Evolutionary conservation across 2,329 filamentous ascomycete species (phyloP).

Genomic region (Plenodomus tracheiphilus): DNA sequence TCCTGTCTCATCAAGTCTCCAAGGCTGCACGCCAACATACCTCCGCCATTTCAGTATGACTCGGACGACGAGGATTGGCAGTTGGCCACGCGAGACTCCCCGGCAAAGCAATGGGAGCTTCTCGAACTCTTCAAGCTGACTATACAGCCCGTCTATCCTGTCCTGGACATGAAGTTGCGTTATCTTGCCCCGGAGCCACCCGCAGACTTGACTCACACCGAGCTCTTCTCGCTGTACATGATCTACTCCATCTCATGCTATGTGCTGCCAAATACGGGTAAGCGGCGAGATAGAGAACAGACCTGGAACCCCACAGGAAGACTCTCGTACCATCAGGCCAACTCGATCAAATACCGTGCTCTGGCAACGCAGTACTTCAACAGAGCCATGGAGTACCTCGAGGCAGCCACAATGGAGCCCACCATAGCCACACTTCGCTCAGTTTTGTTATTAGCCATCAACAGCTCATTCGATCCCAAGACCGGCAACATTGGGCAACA

Average conservation of each 20-base stretch:
- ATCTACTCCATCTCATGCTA: constrained; percentile 43
- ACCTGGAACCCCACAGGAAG: constrained; percentile 29
- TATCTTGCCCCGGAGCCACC: constrained; percentile 30
- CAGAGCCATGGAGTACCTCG: constrained; percentile 38
- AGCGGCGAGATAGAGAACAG: constrained; percentile 22
- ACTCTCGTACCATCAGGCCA: constrained; percentile 34
- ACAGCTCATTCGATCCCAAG: constrained; percentile 42
- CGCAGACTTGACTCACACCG: constrained; percentile 25
- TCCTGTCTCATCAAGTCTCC: constrained; percentile 40
- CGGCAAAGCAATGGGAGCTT: constrained; percentile 33
- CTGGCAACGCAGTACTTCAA: constrained; percentile 31
- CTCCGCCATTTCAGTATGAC: constrained; percentile 17
- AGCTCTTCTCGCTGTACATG: constrained; percentile 40
- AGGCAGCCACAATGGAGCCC: constrained; percentile 36
- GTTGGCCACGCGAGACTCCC: constrained; percentile 25
- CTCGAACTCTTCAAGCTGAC: constrained; percentile 34
- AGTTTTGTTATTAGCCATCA: constrained; percentile 39
- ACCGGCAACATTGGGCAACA: constrained; percentile 43
- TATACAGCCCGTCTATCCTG: constrained; percentile 35
- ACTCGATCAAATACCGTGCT: constrained; percentile 33
- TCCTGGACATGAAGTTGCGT: constrained; percentile 31
- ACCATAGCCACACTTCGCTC: constrained; percentile 38
- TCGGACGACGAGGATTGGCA: constrained; percentile 32
- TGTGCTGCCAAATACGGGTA: constrained; percentile 30
- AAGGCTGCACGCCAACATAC: constrained; percentile 22